Percentiles rank a stretch among this genome's conserved stretches.
Conservation (phyloP, 768 basidiomycete genomes). For the Kwoniella dejecticola region DNA sequence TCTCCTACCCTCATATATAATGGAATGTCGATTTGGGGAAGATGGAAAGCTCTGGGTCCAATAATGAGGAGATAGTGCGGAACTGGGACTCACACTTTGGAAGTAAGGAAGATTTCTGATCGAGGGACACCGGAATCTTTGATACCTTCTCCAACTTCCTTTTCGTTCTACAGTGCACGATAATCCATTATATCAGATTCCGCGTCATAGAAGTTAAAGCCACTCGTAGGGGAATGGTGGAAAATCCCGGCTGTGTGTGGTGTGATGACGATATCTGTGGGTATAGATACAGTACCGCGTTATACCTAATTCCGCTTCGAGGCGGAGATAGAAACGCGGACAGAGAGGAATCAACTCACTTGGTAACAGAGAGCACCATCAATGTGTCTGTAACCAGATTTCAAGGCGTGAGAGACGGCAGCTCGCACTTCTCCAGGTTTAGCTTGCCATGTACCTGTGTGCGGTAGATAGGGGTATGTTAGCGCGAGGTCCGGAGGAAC, state of each 20-base stretch:
- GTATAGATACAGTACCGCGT: neutral
- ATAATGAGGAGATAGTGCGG: no score
- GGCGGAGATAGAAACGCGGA: neutral
- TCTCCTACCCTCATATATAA: no score
- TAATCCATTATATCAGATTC: conserved; percentile 17
- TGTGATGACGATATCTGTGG: neutral
- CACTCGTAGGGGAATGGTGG: no score
- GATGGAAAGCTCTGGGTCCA: no score
- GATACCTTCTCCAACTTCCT: conserved; percentile 79
- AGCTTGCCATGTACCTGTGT: conserved; percentile 77
- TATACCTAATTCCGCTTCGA: neutral
- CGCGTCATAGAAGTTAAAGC: no score
- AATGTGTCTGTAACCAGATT: conserved; percentile 68
- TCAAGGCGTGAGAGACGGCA: conserved; percentile 74
- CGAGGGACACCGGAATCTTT: conserved; percentile 73
- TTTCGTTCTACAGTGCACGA: conserved; percentile 64
- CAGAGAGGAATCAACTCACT: conserved; percentile 27
- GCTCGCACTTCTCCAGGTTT: conserved; percentile 68
- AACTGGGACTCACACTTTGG: conserved; percentile 55
- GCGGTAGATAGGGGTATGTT: neutral
- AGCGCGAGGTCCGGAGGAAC: no score
- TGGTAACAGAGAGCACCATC: conserved; percentile 69
- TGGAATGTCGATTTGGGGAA: no score
- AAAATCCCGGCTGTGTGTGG: no score
- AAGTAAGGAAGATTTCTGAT: conserved; percentile 73